Base-by-base conservation (phyloP, 495 filamentous ascomycete species). In the Rhizodiscina lignyota region DNA sequence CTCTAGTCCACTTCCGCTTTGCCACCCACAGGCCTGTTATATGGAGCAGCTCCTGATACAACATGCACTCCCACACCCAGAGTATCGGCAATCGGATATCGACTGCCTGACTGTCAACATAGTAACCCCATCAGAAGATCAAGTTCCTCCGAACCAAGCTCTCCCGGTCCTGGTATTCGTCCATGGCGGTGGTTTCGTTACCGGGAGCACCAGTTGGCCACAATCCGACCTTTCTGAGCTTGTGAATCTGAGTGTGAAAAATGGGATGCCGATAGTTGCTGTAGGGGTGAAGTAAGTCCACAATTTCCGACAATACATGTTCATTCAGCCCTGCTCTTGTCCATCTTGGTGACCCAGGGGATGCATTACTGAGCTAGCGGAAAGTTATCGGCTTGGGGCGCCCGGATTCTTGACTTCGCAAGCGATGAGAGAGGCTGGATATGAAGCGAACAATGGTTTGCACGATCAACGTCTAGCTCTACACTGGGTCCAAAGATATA, bases 121-220 rank as follows among this genome's bases (percentile, higher is more conserved):
- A 19, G 38, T 39, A 1, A 20, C 40, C 5, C 49, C 49, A 10
- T 37, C 30, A 16, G 22, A 23, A 8, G 17, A 27, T 16, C 8
- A 35, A n/a, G 54, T 62, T 5, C 13, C 24, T 8, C 24, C 24
- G 8, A 8, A 8, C 8, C 8, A 3, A 17, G 35, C 18, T 4
- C 32, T 50, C 13, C 50, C 50, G 12, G 47, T 53, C 24, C 42
- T 53, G 27, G 41, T 45, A 1, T 53, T 46, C 35, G 46, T 53
- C 18, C 47, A 53, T 27, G 50, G 50, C 15, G 50, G 50, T 10
- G 47, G 47, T 6, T 45, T 43, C n/a, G 37, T 50, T 3, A 49
- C 59, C 19, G 62, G 62, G 0, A 46, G 51, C 5, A 57, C 52
- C 18, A 53, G 46, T 0, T 63, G 54, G 54, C 59, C 59, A n/a